These are phyloP conservation scores for Echinochloa phyllopogon DNA, from an alignment of 176 grass and related monocot genomes.

Conservation along the genomic window DNA sequence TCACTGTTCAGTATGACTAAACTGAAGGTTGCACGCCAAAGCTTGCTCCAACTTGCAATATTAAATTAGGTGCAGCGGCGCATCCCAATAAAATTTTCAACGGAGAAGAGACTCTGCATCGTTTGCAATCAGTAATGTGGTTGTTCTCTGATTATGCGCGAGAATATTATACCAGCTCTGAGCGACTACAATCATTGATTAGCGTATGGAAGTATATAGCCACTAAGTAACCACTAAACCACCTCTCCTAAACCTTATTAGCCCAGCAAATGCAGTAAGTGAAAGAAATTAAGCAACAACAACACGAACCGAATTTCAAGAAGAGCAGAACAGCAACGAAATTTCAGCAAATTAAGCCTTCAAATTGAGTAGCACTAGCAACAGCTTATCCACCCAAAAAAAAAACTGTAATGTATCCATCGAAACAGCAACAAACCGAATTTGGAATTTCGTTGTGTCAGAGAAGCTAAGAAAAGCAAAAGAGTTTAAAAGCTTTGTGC, in stretches of 20 bases:
- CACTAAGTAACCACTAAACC: conserved; percentile 1
- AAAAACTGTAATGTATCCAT: neutral
- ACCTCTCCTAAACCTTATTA: neutral
- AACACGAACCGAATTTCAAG: neutral
- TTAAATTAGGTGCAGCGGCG: neutral
- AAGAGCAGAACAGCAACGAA: neutral
- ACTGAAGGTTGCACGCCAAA: neutral
- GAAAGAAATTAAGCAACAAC: neutral
- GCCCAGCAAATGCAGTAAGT: neutral
- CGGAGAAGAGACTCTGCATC: neutral
- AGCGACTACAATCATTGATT: conserved; percentile 15
- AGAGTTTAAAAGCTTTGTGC: neutral
- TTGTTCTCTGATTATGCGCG: conserved; percentile 13
- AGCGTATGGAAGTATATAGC: neutral
- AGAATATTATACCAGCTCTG: neutral
- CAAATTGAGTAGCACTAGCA: neutral
- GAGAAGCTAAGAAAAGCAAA: neutral
- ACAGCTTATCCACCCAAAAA: neutral
- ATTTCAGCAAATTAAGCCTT: neutral
- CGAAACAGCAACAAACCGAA: neutral
- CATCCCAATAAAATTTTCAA: neutral
- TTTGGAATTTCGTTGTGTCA: neutral
- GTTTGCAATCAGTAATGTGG: conserved; percentile 1
- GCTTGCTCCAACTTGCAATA: conserved; percentile 28
- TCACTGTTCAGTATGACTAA: conserved; percentile 6